phyloP scores from a whole-genome alignment of 306 rosid genomes.

The Malus sylvestris region DNA sequence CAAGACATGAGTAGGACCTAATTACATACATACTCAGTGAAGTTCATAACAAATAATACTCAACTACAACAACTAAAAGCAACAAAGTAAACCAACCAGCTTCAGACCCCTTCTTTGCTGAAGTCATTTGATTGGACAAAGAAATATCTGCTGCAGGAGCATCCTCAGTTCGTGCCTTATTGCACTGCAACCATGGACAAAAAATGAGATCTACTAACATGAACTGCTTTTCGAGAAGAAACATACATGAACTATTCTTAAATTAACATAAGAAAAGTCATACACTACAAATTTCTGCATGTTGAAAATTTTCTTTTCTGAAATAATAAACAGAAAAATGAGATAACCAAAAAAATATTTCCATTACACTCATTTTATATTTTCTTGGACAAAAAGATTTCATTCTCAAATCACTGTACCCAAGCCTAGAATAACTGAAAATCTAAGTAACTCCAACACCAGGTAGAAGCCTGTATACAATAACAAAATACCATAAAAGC shows the following conservation, averaged over 20 bases:
- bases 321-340: not conserved
- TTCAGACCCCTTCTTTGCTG: slow-evolving; percentile 77
- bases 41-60: not conserved
- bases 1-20: slow-evolving; percentile 99
- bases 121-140: slow-evolving; percentile 46
- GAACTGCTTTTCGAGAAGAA: not conserved
- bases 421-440: not conserved
- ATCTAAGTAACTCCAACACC: not conserved
- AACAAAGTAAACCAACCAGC: slow-evolving; percentile 55
- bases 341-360: not conserved
- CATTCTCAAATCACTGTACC: not conserved
- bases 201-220: slow-evolving; percentile 11
- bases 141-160: slow-evolving; percentile 91
- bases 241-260: not conserved
- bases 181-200: slow-evolving; percentile 50
- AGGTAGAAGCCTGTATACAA: not conserved
- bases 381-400: not conserved
- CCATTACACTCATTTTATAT: not conserved
- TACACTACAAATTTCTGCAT: not conserved
- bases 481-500: not conserved
- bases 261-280: not conserved
- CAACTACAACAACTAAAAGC: not conserved
- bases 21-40: slow-evolving; percentile 9
- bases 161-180: slow-evolving; percentile 90
- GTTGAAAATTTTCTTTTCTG: not conserved